A percentile compares a stretch with the other conserved stretches of the same genome.
Evolutionary conservation across 768 basidiomycete genomes (phyloP).

Genomic region (Leccinum truebloodii): DNA sequence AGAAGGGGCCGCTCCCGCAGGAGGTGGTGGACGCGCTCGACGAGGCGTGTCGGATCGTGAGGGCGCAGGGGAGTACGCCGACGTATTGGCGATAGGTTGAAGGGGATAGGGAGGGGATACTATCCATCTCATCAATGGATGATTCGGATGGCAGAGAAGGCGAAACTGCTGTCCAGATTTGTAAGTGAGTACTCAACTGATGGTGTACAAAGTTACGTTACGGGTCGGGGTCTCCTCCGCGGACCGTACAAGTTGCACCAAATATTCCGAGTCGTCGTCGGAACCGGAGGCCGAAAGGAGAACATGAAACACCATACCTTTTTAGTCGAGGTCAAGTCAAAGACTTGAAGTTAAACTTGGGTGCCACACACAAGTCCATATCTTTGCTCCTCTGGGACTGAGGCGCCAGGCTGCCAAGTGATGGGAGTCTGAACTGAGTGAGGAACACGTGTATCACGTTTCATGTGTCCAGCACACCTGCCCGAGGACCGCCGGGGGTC

Average conservation of each 20-base stretch:
- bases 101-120: neutral
- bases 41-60: slow-evolving; percentile 46
- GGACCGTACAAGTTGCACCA: neutral
- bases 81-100: slow-evolving; percentile 36
- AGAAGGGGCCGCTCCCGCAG: slow-evolving; percentile 55
- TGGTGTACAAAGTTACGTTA: neutral
- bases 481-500: neutral
- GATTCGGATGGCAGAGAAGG: neutral
- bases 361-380: neutral
- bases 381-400: neutral
- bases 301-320: neutral
- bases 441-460: neutral
- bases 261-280: neutral
- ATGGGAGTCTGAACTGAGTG: neutral
- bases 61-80: slow-evolving; percentile 34
- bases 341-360: neutral
- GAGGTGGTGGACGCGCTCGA: slow-evolving; percentile 53
- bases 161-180: neutral
- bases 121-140: neutral
- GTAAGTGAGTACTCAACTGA: neutral
- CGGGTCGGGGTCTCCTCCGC: neutral
- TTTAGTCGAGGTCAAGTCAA: neutral
- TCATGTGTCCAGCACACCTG: too few species aligned
- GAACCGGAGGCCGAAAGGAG: neutral
- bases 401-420: neutral